These are phyloP conservation scores for Mallotus nudiflorus DNA, from an alignment of 345 rosid species.

Conservation along the genomic window DNA sequence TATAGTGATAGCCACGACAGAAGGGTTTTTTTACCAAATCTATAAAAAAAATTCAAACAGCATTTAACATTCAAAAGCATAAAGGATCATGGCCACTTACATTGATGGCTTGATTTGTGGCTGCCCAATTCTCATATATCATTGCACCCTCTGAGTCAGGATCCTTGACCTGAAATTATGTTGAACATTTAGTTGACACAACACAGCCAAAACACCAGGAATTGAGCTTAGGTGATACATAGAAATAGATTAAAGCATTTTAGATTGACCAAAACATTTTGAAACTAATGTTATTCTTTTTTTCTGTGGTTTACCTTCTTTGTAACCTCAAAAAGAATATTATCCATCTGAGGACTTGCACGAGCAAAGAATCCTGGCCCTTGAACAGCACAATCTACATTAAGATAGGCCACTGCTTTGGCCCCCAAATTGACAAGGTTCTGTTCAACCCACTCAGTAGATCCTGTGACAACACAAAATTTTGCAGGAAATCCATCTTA, in stretches of 20 bases:
- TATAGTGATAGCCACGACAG: no score
- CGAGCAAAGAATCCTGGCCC: slow-evolving; percentile 86
- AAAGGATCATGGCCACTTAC: slow-evolving; percentile 28
- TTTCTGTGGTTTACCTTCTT: slow-evolving; percentile 54
- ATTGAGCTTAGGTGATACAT: slow-evolving; percentile 2
- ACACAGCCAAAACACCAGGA: not conserved
- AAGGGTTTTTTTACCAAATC: no score
- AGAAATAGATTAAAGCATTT: slow-evolving; percentile 2
- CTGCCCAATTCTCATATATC: slow-evolving; percentile 64
- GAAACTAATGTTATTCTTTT: not conserved
- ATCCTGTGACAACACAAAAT: slow-evolving; percentile 43
- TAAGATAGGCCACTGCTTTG: slow-evolving; percentile 86
- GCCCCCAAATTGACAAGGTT: slow-evolving; percentile 77
- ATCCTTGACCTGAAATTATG: slow-evolving; percentile 61
- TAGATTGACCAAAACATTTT: slow-evolving; percentile 7
- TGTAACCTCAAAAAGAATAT: slow-evolving; percentile 66
- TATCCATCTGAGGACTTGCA: slow-evolving; percentile 86
- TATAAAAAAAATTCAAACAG: no score
- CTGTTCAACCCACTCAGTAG: slow-evolving; percentile 98
- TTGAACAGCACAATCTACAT: slow-evolving; percentile 99
- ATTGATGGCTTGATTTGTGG: slow-evolving; percentile 40
- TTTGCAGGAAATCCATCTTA: not conserved
- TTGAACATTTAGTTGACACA: not conserved
- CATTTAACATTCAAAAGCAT: slow-evolving; percentile 1
- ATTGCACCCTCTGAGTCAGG: slow-evolving; percentile 61